Evolutionary conservation across 352 stramenopile genomes (phyloP), one percentile per base, ranked within the genome.

Genomic region (Phytophthora ohioensis): DNA sequence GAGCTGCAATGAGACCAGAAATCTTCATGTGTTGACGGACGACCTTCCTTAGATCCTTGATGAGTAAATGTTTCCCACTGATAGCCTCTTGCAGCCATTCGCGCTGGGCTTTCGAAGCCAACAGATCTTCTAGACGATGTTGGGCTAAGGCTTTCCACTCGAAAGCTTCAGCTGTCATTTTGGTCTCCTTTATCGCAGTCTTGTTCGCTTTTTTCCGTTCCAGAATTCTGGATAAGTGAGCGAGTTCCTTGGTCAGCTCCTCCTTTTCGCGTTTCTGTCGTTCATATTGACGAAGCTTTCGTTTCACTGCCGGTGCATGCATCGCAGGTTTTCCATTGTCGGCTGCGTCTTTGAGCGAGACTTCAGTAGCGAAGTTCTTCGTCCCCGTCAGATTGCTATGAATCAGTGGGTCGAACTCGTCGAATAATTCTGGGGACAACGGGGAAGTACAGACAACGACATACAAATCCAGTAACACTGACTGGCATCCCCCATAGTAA

Each of bases 211-310:
- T n/a, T 57, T 52, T 43, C 34, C 13, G 47, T 41, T 38, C 17
- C 17, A 67, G 38, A 41, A 46, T 6, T 7, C 4, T 35, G 13
- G 47, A 41, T 31, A 58, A 17, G 0, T 10, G 9, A 21, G n/a
- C n/a, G 3, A 66, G 27, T 36, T 66, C 12, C 10, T 36, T 4
- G 5, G n/a, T 43, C 21, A 66, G 9, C 9, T 5, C 46, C 3
- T 57, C 36, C 47, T 43, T 58, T 21, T 66, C 46, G 8, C n/a
- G 35, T 43, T 45, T 51, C 46, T 66, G 58, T 10, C 58, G 58
- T 32, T 66, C 17, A 30, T 52, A 57, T 27, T 57, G 47, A 27
- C 13, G 46, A 11, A 46, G 8, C 21, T 34, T 39, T 27, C 38
- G 46, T n/a, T 51, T 54, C n/a, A 15, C 1, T 11, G 3, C 11